These are phyloP conservation scores for Coemansia sp. DNA, from an alignment of 192 early-diverging fungal genomes.

Conservation along the genomic window DNA sequence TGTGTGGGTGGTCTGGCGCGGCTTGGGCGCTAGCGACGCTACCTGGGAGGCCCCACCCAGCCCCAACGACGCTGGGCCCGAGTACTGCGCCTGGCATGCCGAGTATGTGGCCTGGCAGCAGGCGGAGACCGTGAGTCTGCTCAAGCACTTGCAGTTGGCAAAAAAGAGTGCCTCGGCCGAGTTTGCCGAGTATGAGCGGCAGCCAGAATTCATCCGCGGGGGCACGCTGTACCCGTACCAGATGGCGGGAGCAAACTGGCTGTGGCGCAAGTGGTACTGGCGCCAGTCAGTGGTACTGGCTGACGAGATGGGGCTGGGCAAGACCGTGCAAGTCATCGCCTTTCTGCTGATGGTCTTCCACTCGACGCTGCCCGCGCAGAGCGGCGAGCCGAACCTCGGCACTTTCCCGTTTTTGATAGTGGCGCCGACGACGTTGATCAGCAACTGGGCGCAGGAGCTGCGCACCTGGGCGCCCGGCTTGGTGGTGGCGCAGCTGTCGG, in stretches of 20 bases:
- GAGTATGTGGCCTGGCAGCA: conserved; percentile 20
- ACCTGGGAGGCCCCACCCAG: conserved; percentile 46
- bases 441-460: conserved; percentile 90
- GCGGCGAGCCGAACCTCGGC: conserved; percentile 60
- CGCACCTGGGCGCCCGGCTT: conserved; percentile 90
- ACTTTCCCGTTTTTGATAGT: conserved; percentile 94
- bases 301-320: conserved; percentile 94
- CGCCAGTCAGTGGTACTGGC: conserved; percentile 92
- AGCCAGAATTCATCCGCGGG: conserved; percentile 76
- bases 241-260: conserved; percentile 90
- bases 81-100: conserved; percentile 21
- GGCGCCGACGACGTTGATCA: conserved; percentile 90
- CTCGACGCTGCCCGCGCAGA: conserved; percentile 20
- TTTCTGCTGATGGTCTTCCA: conserved; percentile 79
- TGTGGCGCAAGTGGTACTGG: conserved; percentile 80
- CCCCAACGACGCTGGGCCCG: conserved; percentile 15
- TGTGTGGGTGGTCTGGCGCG: conserved; percentile 33
- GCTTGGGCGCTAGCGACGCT: conserved; percentile 16
- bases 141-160: neutral
- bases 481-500: conserved; percentile 84
- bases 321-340: conserved; percentile 94
- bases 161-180: neutral
- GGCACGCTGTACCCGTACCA: conserved; percentile 91
- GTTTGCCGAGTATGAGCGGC: conserved; percentile 58
- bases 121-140: conserved; percentile 28